Percentiles rank a stretch among this genome's conserved stretches.
Conservation (phyloP, 73 alveolate species). For the Uronychia setigera region DNA sequence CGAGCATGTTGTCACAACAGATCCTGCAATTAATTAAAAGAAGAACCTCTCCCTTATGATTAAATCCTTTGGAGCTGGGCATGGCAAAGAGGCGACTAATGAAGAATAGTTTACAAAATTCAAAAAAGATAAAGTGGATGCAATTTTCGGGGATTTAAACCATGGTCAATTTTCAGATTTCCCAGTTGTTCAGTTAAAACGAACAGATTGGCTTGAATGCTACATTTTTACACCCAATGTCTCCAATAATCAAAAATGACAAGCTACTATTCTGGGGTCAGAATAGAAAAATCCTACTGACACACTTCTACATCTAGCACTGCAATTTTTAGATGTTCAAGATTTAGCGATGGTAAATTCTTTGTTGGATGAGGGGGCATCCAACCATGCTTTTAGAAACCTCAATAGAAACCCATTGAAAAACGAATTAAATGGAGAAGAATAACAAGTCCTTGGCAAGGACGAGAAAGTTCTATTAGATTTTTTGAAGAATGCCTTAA, state of each 20-base stretch:
- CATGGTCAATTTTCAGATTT: background rate
- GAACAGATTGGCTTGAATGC: background rate
- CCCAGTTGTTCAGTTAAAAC: background rate
- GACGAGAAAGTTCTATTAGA: background rate
- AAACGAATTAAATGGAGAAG: constrained; percentile 10
- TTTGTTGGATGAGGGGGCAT: constrained; percentile 40
- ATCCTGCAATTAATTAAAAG: background rate
- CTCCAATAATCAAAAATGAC: constrained; percentile 1
- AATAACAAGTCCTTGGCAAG: background rate
- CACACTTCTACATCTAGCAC: constrained; percentile 25
- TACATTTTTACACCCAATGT: background rate
- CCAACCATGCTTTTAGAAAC: constrained; percentile 27
- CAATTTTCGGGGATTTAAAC: constrained; percentile 11
- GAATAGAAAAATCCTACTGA: constrained; percentile 59
- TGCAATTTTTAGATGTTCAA: constrained; percentile 53
- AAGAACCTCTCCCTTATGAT: background rate
- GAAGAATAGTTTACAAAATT: constrained; percentile 8
- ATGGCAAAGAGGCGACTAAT: constrained; percentile 12
- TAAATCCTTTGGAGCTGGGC: background rate
- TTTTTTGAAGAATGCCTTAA: background rate
- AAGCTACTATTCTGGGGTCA: constrained; percentile 25
- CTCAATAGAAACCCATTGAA: constrained; percentile 48
- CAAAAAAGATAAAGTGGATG: background rate
- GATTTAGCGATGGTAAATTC: constrained; percentile 56
- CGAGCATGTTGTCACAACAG: background rate